Conservation (phyloP, 495 filamentous ascomycete species). For the Cudoniella acicularis region DNA sequence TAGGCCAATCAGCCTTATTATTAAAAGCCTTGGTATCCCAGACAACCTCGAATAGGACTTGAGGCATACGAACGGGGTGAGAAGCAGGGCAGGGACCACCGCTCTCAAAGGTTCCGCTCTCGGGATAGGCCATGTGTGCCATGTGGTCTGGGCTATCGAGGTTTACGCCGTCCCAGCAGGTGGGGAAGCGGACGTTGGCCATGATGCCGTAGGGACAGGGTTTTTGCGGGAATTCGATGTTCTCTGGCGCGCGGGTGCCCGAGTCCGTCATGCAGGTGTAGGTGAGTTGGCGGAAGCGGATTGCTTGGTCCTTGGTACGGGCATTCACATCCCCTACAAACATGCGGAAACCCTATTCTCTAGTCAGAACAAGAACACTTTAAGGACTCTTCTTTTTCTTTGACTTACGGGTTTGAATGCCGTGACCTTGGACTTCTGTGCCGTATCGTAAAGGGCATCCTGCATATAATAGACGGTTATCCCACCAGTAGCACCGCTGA, state of each 20-base stretch:
- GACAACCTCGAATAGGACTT: constrained; percentile 55
- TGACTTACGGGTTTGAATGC: constrained; percentile 33
- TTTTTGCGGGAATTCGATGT: constrained; percentile 44
- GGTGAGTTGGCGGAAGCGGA: constrained; percentile 25
- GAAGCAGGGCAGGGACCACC: constrained; percentile 43
- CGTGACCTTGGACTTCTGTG: constrained; percentile 25
- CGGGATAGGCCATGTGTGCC: constrained; percentile 54
- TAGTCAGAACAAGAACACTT: background rate
- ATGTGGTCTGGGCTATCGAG: constrained; percentile 51
- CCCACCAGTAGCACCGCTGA: constrained; percentile 30
- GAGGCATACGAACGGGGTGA: constrained; percentile 53
- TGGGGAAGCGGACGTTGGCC: constrained; percentile 79
- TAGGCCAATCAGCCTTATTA: constrained; percentile 39
- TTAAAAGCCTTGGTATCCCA: constrained; percentile 49
- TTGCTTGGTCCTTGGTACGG: background rate
- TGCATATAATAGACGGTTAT: constrained; percentile 55
- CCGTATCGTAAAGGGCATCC: constrained; percentile 1
- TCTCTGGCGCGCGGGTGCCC: constrained; percentile 30
- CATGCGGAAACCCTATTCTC: background rate
- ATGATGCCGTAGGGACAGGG: constrained; percentile 61
- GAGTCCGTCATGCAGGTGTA: constrained; percentile 28
- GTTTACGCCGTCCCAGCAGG: constrained; percentile 82
- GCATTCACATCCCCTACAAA: background rate
- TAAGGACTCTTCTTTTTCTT: too few relatives aligned
- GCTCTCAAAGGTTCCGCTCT: constrained; percentile 32